Conservation (phyloP, 345 rosid species). For the Gossypium thurberi region DNA sequence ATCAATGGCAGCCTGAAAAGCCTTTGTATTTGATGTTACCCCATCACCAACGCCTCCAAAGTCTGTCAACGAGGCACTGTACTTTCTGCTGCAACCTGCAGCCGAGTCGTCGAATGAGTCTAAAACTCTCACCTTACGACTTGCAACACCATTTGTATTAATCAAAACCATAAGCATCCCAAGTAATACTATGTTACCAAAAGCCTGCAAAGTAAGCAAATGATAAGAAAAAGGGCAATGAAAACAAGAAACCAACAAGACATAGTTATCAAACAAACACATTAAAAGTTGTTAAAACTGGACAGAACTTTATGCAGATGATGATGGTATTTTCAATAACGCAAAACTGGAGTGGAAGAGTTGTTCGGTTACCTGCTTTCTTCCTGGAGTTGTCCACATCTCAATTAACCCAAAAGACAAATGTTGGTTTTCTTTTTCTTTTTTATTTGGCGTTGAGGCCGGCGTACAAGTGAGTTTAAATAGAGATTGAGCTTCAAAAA, state of each 20-base stretch:
- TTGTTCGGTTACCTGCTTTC: neutral
- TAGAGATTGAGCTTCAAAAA: neutral
- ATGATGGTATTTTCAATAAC: neutral
- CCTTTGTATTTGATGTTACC: constrained; percentile 62
- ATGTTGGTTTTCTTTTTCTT: neutral
- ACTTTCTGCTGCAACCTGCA: constrained; percentile 50
- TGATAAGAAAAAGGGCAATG: neutral
- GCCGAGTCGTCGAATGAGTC: constrained; percentile 41
- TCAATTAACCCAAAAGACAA: neutral
- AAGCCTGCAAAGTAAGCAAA: constrained; percentile 16
- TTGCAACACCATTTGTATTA: constrained; percentile 25
- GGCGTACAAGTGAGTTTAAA: neutral
- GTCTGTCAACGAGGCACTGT: constrained; percentile 61
- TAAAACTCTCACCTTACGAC: constrained; percentile 14
- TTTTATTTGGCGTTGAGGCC: neutral
- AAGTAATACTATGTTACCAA: constrained; percentile 9
- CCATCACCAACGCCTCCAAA: constrained; percentile 90
- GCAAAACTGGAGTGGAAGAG: neutral
- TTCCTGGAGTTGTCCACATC: constrained; percentile 7
- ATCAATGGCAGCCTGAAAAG: constrained; percentile 55
- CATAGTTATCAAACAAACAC: neutral
- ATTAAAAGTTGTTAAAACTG: neutral
- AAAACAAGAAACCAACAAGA: neutral
- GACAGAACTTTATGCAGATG: neutral
- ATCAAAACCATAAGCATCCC: constrained; percentile 21